phyloP scores from a whole-genome alignment of 2,329 filamentous ascomycete species.

The Ilyonectria mors-panacis region DNA sequence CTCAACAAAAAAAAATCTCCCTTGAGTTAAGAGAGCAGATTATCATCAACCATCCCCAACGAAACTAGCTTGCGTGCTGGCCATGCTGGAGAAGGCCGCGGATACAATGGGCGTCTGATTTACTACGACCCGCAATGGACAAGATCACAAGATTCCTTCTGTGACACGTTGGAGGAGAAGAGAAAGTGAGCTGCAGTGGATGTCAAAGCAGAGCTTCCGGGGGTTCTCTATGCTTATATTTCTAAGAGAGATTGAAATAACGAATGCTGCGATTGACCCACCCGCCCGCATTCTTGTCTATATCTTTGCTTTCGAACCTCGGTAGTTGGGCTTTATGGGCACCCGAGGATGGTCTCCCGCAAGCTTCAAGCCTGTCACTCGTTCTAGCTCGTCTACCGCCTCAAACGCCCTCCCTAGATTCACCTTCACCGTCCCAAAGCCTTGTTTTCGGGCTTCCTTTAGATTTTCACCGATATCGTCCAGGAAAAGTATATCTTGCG shows the following conservation, averaged over 20 bases:
- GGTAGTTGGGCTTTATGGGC: slow-evolving; percentile 58
- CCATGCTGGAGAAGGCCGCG: slow-evolving; percentile 48
- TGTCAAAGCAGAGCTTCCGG: slow-evolving; percentile 47
- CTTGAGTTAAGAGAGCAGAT: slow-evolving; percentile 48
- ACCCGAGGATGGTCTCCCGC: slow-evolving; percentile 68
- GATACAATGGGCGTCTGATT: slow-evolving; percentile 43
- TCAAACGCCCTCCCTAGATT: slow-evolving; percentile 82
- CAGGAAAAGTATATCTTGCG: slow-evolving; percentile 84
- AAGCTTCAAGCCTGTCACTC: slow-evolving; percentile 77
- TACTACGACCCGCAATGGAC: slow-evolving; percentile 52
- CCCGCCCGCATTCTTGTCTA: slow-evolving; percentile 24
- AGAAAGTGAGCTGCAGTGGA: slow-evolving; percentile 50
- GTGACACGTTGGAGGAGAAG: slow-evolving; percentile 47
- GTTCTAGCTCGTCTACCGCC: slow-evolving; percentile 87
- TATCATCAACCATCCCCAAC: slow-evolving; percentile 52
- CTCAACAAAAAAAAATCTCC: slow-evolving; percentile 50
- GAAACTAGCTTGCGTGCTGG: slow-evolving; percentile 48
- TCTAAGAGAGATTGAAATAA: slow-evolving; percentile 38
- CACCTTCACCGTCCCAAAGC: slow-evolving; percentile 90
- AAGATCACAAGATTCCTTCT: slow-evolving; percentile 48
- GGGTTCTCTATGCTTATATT: slow-evolving; percentile 51
- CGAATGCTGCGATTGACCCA: no score
- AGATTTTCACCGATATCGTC: slow-evolving; percentile 97
- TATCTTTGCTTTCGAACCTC: slow-evolving; percentile 60
- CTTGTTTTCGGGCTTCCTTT: slow-evolving; percentile 80